A percentile compares a stretch with the other conserved stretches of the same genome.
phyloP scores from a whole-genome alignment of 345 rosid genomes.

The Populus pruinosa region DNA sequence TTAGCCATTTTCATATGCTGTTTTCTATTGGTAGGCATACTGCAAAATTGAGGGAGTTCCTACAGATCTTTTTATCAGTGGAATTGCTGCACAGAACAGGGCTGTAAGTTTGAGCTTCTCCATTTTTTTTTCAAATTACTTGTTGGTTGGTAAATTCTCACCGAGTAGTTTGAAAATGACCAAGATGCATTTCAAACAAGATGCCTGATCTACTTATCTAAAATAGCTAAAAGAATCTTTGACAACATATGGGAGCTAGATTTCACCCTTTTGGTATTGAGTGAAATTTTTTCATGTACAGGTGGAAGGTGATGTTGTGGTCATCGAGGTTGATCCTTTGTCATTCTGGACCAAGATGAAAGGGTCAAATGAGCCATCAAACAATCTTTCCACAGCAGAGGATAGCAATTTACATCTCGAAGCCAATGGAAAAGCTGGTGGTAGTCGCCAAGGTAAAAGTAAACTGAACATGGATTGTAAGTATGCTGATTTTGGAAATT shows the following conservation, averaged over 20 bases:
- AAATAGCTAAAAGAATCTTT: background rate
- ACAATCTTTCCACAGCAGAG: conserved; percentile 31
- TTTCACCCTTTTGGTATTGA: background rate
- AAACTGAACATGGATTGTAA: conserved; percentile 29
- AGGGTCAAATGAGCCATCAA: conserved; percentile 47
- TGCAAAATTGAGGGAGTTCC: conserved; percentile 92
- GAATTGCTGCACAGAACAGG: conserved; percentile 71
- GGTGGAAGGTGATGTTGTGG: conserved; percentile 83
- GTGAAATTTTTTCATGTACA: conserved; percentile 23
- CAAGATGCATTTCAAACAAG: background rate
- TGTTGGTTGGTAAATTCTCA: background rate
- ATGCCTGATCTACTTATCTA: background rate
- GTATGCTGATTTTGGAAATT: conserved; percentile 15
- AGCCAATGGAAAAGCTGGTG: conserved; percentile 21
- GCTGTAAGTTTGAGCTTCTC: conserved; percentile 57
- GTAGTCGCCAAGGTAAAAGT: conserved; percentile 30
- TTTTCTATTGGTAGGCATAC: conserved; percentile 56
- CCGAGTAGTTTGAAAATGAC: background rate
- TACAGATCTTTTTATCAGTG: conserved; percentile 69
- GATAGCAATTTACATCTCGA: conserved; percentile 28
- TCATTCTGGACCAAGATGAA: conserved; percentile 76
- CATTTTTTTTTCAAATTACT: background rate
- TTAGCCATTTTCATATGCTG: background rate
- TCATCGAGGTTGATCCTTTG: conserved; percentile 60
- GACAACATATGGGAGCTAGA: background rate